Base-by-base conservation (phyloP, 2,329 filamentous ascomycete genomes). In the Parascedosporium putredinis region DNA sequence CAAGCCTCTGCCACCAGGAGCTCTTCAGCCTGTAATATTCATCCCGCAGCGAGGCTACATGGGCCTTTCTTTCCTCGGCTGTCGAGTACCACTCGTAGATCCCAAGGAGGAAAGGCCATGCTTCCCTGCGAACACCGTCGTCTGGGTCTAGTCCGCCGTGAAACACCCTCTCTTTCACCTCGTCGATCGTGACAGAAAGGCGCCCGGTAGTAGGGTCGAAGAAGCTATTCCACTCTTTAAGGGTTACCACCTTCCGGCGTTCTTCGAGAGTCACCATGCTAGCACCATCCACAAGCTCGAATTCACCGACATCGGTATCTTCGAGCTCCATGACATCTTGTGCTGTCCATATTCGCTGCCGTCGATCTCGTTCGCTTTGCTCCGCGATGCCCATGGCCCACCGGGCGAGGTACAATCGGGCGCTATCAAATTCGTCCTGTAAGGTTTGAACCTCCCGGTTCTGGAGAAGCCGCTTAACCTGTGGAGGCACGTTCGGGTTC, bases 341-440 rank as follows among this genome's bases (percentile, higher is more conserved):
- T 1, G 88, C 91, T 0, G 90, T 96, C 86, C 89, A 98, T 60
- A 95, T 90, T 44, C 90, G 76, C 64, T 90, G 85, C 47, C 82
- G 86, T 22, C 84, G 75, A 58, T 98, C 93, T 34, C 82, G 76
- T 61, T 98, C 93, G 59, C 90, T 91, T 69, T 98, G 93, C 64
- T 98, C 94, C 0, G 93, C 90, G 55, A 98, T 95, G 6, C 89
- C 89, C 93, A 98, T 97, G 2, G 93, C 93, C 93, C 93, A 98
- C 55, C 93, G 78, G 20, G 93, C 93, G 34, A 98, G 75, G 62
- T 98, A 98, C 52, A 98, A 76, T 55, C 93, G 79, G 3, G 94
- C 93, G 59, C 89, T 95, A 70, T 98, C 94, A 58, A 96, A 98
- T 62, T 98, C 94, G 53, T 97, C 90, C 62, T 96, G 90, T 20